Evolutionary conservation across 805 yeast genomes (phyloP), one percentile per base, ranked within the genome.

Genomic region (Ogataea philodendri): DNA sequence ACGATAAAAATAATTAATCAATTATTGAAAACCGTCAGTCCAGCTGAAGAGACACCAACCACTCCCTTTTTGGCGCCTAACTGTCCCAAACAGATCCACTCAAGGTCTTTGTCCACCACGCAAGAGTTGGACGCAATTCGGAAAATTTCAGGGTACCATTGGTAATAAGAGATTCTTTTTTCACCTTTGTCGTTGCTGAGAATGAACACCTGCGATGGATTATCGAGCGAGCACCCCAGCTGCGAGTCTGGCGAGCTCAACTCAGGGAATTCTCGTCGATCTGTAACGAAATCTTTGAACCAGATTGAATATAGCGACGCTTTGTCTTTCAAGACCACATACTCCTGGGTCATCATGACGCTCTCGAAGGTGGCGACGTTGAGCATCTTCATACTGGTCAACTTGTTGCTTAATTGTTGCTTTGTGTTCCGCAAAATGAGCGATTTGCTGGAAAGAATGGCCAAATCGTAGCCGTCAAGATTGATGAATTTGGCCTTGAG

Each of bases 381-480:
- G 17, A 23, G 15, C 19, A 20, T 15, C 21, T 28, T 29, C 26
- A 29, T 29, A 11, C 29, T 35, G 9, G 39, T 35, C 22, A 28
- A 22, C 28, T 28, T 29, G 30, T 24, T 29, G 17, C 9, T 24
- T 20, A 24, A 24, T 20, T 26, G 33, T 11, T 28, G 39, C 15
- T 29, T 24, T 9, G 33, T 28, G 21, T 28, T 48, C 30, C 47
- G 55, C 8, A 57, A 37, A n/a, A 45, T 42, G 18, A 57, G 30
- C 1, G 53, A 48, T 10, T 32, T 32, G 3, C 48, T 24, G 6
- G 61, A 52, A 17, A 57, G 36, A 17, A 57, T 46, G 1, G 46
- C 50, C 28, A 55, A 36, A 37, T 51, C 52, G 21, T 41, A 50
- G 16, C 39, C 36, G 4, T 24, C 14, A 14, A n/a, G 21, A 5